A percentile compares a stretch with the other conserved stretches of the same genome.
phyloP scores from a whole-genome alignment of 164 flowering plant species.

The Sedum album region DNA sequence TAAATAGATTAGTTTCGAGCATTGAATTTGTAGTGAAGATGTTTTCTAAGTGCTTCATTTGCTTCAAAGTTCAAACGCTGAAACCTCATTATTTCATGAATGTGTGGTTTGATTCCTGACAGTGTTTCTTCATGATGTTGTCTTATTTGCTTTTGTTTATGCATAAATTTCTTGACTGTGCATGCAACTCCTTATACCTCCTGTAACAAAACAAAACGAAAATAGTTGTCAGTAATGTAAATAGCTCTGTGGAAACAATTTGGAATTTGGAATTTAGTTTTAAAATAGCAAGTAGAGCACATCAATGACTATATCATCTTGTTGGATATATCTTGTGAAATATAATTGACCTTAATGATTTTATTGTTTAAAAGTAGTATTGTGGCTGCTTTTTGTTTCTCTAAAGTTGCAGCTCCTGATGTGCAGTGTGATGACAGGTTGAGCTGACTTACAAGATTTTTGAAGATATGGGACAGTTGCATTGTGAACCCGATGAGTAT shows the following conservation, averaged over 20 bases:
- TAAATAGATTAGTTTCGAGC: no score
- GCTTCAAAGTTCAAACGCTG: no score
- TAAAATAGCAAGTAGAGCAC: neutral
- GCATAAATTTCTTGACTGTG: no score
- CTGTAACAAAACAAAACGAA: no score
- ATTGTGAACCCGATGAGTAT: conserved; percentile 77
- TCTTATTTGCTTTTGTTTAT: no score
- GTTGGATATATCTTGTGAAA: neutral
- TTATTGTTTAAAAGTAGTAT: neutral
- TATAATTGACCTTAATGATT: neutral
- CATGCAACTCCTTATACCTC: no score
- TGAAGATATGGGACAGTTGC: conserved; percentile 69
- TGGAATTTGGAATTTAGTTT: neutral
- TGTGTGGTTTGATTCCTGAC: no score
- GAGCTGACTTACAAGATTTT: conserved; percentile 60
- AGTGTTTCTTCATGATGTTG: no score
- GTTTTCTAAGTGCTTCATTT: no score
- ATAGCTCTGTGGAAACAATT: neutral
- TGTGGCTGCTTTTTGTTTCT: no score
- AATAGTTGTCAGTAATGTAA: neutral
- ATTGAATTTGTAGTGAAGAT: no score
- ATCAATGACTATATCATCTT: neutral
- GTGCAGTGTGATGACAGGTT: conserved; percentile 52
- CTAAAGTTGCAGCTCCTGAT: conserved; percentile 20
- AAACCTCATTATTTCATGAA: no score